Percentiles rank a stretch among this genome's conserved stretches.
Evolutionary conservation across 228 moss, liverwort and hornwort genomes (phyloP).

Genomic region (Sphagnum fallax): DNA sequence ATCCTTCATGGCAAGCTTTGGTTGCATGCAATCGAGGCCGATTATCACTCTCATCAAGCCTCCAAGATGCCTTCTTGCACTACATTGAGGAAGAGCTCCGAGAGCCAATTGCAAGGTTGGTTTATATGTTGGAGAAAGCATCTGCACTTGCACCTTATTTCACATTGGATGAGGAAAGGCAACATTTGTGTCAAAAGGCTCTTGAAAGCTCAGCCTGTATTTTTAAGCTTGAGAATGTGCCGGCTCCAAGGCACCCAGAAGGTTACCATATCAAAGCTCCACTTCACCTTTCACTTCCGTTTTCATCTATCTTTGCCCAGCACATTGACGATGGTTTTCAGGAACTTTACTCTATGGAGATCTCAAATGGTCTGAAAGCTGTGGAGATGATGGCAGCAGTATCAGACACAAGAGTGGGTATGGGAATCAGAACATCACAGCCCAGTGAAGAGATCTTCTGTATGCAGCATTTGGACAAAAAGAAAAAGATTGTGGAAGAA

Average conservation of each 20-base stretch:
- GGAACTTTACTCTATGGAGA: constrained; percentile 32
- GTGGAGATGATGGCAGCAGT: not conserved
- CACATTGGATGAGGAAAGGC: constrained; percentile 31
- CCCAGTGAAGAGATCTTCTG: not conserved
- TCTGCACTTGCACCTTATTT: constrained; percentile 50
- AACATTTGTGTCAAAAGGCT: constrained; percentile 29
- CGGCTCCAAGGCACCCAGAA: constrained; percentile 50
- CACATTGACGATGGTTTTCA: constrained; percentile 30
- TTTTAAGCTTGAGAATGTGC: constrained; percentile 24
- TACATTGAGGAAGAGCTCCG: constrained; percentile 42
- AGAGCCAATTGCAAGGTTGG: constrained; percentile 40
- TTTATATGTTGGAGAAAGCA: constrained; percentile 37
- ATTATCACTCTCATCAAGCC: constrained; percentile 42
- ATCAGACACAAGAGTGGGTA: too few relatives aligned
- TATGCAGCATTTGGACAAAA: not conserved
- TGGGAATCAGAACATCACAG: too few relatives aligned
- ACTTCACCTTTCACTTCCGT: constrained; percentile 34
- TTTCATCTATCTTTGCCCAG: constrained; percentile 31
- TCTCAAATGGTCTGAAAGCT: constrained; percentile 10
- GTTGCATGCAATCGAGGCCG: constrained; percentile 44
- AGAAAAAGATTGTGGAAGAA: too few relatives aligned
- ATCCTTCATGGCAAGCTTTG: constrained; percentile 52
- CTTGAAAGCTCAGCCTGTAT: constrained; percentile 21
- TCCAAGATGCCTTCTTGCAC: constrained; percentile 57
- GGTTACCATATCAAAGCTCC: constrained; percentile 46